These are phyloP conservation scores for Fusarium sp. DNA, from an alignment of 2,329 filamentous ascomycete genomes.

Conservation along the genomic window DNA sequence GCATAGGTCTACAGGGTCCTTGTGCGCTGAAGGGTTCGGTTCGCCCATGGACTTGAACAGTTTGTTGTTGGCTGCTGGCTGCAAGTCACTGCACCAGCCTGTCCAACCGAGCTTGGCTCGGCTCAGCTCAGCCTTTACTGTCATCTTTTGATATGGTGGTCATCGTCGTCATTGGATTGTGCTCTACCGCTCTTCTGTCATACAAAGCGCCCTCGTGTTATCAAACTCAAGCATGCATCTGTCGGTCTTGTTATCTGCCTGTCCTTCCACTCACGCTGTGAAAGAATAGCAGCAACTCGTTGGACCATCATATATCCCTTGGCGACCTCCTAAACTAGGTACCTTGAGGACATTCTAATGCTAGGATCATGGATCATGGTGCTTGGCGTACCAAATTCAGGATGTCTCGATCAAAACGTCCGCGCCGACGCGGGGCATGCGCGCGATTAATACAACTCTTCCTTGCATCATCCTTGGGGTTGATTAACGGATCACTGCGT, in stretches of 20 bases:
- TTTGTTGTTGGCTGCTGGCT: conserved; percentile 2
- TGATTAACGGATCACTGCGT: conserved; percentile 15
- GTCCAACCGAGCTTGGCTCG: conserved; percentile 20
- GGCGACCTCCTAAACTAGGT: conserved; percentile 5
- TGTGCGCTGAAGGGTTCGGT: conserved; percentile 14
- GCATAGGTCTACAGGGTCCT: conserved; percentile 24
- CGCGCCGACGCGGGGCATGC: conserved; percentile 20
- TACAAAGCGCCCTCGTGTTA: not conserved
- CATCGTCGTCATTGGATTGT: conserved; percentile 14
- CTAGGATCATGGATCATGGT: conserved; percentile 25
- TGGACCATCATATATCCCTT: not conserved
- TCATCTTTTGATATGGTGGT: conserved; percentile 28
- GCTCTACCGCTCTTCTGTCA: conserved; percentile 15
- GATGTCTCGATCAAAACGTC: conserved; percentile 29
- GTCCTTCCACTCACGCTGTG: not conserved
- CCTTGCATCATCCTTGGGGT: conserved; percentile 33
- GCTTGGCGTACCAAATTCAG: conserved; percentile 16
- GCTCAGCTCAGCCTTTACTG: conserved; percentile 19
- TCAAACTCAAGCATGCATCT: conserved; percentile 14
- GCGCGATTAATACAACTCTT: conserved; percentile 29
- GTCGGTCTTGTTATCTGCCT: conserved; percentile 16
- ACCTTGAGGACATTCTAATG: not conserved
- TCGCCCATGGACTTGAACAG: conserved; percentile 5
- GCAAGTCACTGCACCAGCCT: conserved; percentile 13
- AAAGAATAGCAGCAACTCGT: not conserved